Base-by-base conservation (phyloP, 208 protist species). In the Herpetomonas tarakana region DNA sequence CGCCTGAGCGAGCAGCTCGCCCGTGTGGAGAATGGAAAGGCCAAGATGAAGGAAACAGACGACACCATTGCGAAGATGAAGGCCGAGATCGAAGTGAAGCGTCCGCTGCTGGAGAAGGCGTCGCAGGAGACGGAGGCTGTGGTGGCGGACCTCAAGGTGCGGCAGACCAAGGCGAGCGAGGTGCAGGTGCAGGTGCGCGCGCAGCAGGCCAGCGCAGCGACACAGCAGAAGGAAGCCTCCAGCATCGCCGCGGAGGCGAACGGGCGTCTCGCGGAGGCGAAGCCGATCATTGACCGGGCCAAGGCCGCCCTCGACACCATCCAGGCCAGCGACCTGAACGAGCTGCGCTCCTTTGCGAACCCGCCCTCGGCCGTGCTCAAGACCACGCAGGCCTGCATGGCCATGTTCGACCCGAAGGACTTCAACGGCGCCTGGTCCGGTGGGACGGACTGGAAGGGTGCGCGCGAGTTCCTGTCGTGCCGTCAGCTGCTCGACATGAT, bases 311-410 rank as follows among this genome's bases (percentile, higher is more conserved):
- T 98, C n/a, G 88, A 98, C 58, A 87, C 80, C 16, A 96, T 98
- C 31, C 81, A 97, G 60, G 93, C 93, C 45, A 92, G 91, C 55
- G 89, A 98, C 68, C 78, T 99, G 28, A 97, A 94, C 63, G 97
- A 98, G 72, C 74, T 99, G 30, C 96, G 94, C 59, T 87, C 82
- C 49, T 98, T 98, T 62, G 75, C 86, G 3, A 96, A 97, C 58
- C 97, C 97, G 35, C 96, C 97, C 28, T 81, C 78, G n/a, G 79
- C 93, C 21, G 97, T 99, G 64, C 80, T 96, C 27, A 94, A 94
- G 66, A 97, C 95, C 55, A 94, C 97, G 62, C 92, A 98, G 72
- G 94, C 96, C 14, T 97, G 98, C 62, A 98, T 96, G 85, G 92
- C 96, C n/a, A 91, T 99, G 76, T 96, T 99, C 61, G 92, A 97